These are phyloP conservation scores for Ambrosia artemisiifolia DNA, from an alignment of 129 eudicot genomes.

Conservation along the genomic window DNA sequence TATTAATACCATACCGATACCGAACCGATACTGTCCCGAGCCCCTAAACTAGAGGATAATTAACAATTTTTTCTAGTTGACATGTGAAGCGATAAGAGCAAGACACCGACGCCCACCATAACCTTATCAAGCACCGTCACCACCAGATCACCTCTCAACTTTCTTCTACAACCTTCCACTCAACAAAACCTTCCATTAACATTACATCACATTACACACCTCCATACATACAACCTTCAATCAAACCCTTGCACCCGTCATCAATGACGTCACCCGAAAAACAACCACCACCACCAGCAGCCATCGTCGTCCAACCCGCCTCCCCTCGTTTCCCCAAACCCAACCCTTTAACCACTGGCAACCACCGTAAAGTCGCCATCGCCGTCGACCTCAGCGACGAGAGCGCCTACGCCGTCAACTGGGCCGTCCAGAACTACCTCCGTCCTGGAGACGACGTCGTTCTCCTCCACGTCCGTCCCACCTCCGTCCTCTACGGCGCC, in stretches of 20 bases:
- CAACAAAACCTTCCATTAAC: conserved; percentile 1
- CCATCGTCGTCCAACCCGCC: conserved; percentile 52
- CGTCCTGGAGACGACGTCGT: conserved; percentile 74
- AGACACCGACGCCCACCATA: conserved; percentile 17
- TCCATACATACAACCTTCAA: too few species aligned
- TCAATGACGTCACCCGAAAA: conserved; percentile 40
- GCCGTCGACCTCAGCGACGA: conserved; percentile 85
- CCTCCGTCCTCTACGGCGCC: conserved; percentile 79
- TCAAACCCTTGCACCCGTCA: not conserved
- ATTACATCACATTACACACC: too few species aligned
- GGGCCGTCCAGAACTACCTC: conserved; percentile 81
- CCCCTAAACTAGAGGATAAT: too few species aligned
- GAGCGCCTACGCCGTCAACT: conserved; percentile 72
- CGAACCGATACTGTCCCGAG: too few species aligned
- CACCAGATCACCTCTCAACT: conserved; percentile 11
- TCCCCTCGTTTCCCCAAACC: conserved; percentile 61
- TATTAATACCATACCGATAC: too few species aligned
- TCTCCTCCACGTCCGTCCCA: conserved; percentile 80
- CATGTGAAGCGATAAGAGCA: not conserved
- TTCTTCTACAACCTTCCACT: conserved; percentile 30
- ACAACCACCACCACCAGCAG: conserved; percentile 32
- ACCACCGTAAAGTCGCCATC: conserved; percentile 61
- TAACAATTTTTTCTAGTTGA: not conserved
- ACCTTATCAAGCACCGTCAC: conserved; percentile 22
- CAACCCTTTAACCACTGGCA: conserved; percentile 39